Percentiles rank a stretch among this genome's conserved stretches.
Evolutionary conservation across 2,329 filamentous ascomycete species (phyloP).

Genomic region (Diaporthe velutina): DNA sequence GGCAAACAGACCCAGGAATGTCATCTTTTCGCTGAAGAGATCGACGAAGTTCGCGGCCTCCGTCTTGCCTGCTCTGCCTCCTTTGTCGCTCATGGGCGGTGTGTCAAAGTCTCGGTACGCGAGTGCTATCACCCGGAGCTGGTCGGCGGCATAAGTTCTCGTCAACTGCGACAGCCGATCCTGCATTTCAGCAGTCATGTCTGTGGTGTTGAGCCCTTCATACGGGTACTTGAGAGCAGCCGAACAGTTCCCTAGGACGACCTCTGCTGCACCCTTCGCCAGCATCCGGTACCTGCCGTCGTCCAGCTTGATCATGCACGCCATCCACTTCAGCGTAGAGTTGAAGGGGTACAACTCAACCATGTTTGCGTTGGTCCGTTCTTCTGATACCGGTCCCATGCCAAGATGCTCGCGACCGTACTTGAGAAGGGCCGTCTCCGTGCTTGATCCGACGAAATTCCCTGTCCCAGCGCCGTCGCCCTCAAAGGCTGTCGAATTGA

Average conservation of each 20-base stretch:
- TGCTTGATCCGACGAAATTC: constrained; percentile 81
- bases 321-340: constrained; percentile 74
- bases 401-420: constrained; percentile 76
- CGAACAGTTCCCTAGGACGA: constrained; percentile 59
- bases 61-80: constrained; percentile 63
- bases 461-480: constrained; percentile 69
- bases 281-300: constrained; percentile 67
- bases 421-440: constrained; percentile 79
- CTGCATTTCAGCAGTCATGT: background rate
- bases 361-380: constrained; percentile 70
- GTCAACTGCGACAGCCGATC: constrained; percentile 4
- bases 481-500: constrained; percentile 80
- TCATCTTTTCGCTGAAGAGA: constrained; percentile 34
- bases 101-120: constrained; percentile 75
- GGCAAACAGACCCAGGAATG: constrained; percentile 25
- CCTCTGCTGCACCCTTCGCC: constrained; percentile 66
- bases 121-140: constrained; percentile 64
- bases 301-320: constrained; percentile 69
- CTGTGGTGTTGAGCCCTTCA: background rate
- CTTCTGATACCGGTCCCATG: constrained; percentile 71
- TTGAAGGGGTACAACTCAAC: constrained; percentile 56
- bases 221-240: constrained; percentile 50
- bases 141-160: background rate
- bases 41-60: constrained; percentile 10
- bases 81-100: constrained; percentile 75